phyloP scores from a whole-genome alignment of 1,284 basidiomycete genomes.

The Papiliotrema nemorosa region DNA sequence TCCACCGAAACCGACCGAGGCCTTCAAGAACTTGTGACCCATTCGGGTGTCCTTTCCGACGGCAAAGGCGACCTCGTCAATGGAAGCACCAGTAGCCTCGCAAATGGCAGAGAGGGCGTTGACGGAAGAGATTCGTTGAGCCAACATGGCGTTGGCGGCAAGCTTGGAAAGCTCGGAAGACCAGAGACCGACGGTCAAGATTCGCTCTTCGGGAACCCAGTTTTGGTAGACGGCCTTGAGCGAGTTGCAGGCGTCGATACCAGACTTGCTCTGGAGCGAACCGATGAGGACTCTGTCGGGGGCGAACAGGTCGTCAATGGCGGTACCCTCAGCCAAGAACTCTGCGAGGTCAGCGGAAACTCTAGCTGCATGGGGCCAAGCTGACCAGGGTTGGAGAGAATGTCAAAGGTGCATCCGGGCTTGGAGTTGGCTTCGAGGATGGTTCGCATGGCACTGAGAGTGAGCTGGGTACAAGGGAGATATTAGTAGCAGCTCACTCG shows the following conservation, averaged over 20 bases:
- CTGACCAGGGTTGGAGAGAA: constrained; percentile 87
- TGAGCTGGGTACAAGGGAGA: not conserved
- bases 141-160: constrained; percentile 97
- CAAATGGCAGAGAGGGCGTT: constrained; percentile 98
- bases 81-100: constrained; percentile 98
- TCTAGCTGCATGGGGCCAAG: not conserved
- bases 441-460: constrained; percentile 77
- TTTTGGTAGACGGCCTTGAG: constrained; percentile 82
- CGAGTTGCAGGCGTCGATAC: constrained; percentile 72
- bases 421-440: constrained; percentile 98
- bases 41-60: constrained; percentile 91
- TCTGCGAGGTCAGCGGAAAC: constrained; percentile 45
- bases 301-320: constrained; percentile 78
- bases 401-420: constrained; percentile 87
- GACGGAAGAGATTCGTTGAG: constrained; percentile 95
- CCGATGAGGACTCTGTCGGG: constrained; percentile 98
- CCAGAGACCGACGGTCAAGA: constrained; percentile 96
- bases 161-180: constrained; percentile 98
- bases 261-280: constrained; percentile 82
- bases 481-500: constrained; percentile 52
- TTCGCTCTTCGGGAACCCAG: constrained; percentile 84
- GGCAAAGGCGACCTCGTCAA: constrained; percentile 94
- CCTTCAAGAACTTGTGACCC: constrained; percentile 91
- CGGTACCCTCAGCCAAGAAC: constrained; percentile 97
- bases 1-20: constrained; percentile 80